Percentiles rank a stretch among this genome's conserved stretches.
Conservation (phyloP, 2,329 filamentous ascomycete species). For the Orbilia ellipsospora region DNA sequence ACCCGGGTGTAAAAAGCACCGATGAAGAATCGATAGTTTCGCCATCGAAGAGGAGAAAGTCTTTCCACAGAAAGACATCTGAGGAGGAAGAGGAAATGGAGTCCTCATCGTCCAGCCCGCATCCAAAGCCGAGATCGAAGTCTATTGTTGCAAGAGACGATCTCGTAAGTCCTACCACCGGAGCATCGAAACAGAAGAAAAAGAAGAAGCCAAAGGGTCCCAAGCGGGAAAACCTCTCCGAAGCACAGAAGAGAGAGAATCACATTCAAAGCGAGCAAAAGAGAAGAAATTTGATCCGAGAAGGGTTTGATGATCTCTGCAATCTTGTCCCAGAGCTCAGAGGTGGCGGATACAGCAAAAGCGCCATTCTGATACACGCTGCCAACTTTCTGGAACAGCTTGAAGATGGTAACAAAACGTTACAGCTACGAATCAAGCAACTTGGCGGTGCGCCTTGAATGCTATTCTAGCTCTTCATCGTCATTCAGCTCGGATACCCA, state of each 20-base stretch:
- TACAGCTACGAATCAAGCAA: constrained; percentile 69
- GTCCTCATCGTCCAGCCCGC: constrained; percentile 55
- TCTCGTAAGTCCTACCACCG: constrained; percentile 29
- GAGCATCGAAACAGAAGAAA: constrained; percentile 63
- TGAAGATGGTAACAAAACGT: constrained; percentile 73
- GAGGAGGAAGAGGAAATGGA: constrained; percentile 57
- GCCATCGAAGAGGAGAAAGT: constrained; percentile 52
- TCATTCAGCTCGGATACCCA: constrained; percentile 22
- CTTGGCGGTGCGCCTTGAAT: constrained; percentile 60
- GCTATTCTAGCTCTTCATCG: constrained; percentile 1
- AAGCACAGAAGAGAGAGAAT: constrained; percentile 84
- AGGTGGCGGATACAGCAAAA: constrained; percentile 83
- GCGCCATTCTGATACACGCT: constrained; percentile 78
- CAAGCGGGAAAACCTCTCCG: constrained; percentile 74
- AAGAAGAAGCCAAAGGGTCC: constrained; percentile 65
- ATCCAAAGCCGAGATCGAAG: constrained; percentile 36
- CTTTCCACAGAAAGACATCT: constrained; percentile 51
- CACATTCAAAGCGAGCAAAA: constrained; percentile 91
- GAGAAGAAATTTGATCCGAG: constrained; percentile 80
- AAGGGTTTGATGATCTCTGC: constrained; percentile 83
- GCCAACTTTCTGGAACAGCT: constrained; percentile 82
- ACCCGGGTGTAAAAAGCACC: constrained; percentile 26
- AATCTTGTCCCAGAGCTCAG: constrained; percentile 79
- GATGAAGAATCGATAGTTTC: constrained; percentile 44
- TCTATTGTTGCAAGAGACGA: constrained; percentile 29